phyloP scores from a whole-genome alignment of 176 grass and related monocot genomes.

The barley (Hordeum vulgare) region DNA sequence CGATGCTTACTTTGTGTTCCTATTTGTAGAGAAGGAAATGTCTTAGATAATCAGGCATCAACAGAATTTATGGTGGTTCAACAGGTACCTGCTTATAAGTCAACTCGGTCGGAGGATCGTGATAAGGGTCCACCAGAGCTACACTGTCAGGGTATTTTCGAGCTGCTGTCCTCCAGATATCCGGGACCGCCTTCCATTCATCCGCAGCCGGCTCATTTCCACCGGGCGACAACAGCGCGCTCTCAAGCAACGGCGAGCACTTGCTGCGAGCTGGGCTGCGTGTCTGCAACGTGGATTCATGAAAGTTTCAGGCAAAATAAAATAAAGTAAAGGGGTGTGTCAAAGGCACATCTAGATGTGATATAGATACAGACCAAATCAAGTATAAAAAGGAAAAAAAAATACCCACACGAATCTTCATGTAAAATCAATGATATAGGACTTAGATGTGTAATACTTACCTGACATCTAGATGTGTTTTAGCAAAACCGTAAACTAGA shows the following conservation, averaged over 20 bases:
- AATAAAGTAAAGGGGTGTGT: too few relatives aligned
- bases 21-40: not conserved
- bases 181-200: constrained; percentile 82
- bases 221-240: constrained; percentile 15
- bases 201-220: constrained; percentile 12
- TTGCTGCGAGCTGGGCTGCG: constrained; percentile 4
- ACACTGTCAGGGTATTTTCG: constrained; percentile 60
- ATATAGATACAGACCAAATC: too few relatives aligned
- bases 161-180: constrained; percentile 83
- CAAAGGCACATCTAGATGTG: too few relatives aligned
- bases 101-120: constrained; percentile 57
- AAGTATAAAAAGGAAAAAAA: too few relatives aligned
- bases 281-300: constrained; percentile 9
- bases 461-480: too few relatives aligned
- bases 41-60: not conserved
- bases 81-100: constrained; percentile 74
- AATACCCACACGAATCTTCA: too few relatives aligned
- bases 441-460: too few relatives aligned
- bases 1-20: not conserved
- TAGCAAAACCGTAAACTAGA: too few relatives aligned
- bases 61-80: not conserved
- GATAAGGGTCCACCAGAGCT: constrained; percentile 81
- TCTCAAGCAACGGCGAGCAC: constrained; percentile 47
- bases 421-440: too few relatives aligned
- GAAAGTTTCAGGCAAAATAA: not conserved